These are phyloP conservation scores for Corymbia citriodora DNA, from an alignment of 441 rosid species.

Conservation along the genomic window DNA sequence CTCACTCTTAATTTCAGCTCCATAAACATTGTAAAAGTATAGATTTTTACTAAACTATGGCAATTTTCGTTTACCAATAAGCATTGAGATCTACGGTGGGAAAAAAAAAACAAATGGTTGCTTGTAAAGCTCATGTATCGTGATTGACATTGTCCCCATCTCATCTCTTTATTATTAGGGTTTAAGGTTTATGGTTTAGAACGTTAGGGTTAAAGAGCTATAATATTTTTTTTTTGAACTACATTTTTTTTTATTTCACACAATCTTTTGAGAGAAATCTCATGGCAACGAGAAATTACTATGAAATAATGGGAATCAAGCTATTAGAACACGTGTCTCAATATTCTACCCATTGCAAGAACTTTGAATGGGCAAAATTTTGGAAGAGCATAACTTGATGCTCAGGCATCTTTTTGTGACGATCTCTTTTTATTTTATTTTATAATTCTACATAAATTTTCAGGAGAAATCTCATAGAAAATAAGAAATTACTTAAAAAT, in stretches of 20 bases:
- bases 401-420: not conserved
- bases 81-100: not conserved
- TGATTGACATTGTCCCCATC: not conserved
- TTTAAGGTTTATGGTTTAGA: not conserved
- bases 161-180: not conserved
- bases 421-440: not conserved
- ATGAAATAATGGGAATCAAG: not conserved
- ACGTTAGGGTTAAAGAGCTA: not conserved
- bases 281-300: not conserved
- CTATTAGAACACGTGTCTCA: not conserved
- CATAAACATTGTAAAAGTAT: not conserved
- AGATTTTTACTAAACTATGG: not conserved
- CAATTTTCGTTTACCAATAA: not conserved
- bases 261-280: not conserved
- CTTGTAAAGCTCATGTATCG: not conserved
- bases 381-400: not conserved
- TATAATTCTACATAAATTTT: not conserved
- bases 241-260: not conserved
- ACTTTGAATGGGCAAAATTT: not conserved
- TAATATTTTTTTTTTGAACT: not conserved
- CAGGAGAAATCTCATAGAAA: not conserved
- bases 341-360: not conserved
- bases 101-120: not conserved
- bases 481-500: not conserved
- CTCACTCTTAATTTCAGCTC: not conserved